phyloP scores from a whole-genome alignment of 2,329 filamentous ascomycete species.

The Ilyonectria sp. region DNA sequence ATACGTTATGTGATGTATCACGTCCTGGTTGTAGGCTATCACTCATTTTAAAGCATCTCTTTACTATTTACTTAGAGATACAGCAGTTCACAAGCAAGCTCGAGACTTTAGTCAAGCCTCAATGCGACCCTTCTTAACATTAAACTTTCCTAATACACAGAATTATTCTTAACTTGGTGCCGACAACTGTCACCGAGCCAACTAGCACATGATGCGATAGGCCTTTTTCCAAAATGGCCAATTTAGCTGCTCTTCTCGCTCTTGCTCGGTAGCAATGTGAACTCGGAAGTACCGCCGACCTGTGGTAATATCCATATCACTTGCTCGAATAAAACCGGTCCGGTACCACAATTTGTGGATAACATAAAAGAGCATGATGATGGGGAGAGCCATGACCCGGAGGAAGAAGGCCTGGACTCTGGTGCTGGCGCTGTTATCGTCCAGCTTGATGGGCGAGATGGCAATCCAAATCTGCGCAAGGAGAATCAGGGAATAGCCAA shows the following conservation, averaged over 20 bases:
- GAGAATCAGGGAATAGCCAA: conserved; percentile 83
- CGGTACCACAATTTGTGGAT: conserved; percentile 81
- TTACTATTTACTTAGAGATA: too few species aligned
- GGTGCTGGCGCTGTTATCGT: conserved; percentile 43
- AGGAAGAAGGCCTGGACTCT: conserved; percentile 77
- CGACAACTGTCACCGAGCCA: neutral
- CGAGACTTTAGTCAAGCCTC: too few species aligned
- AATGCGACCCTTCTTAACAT: too few species aligned
- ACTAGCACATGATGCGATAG: conserved; percentile 69
- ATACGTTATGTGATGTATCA: too few species aligned
- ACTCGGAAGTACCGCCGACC: conserved; percentile 88
- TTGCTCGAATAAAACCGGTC: conserved; percentile 75
- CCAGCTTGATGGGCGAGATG: conserved; percentile 74
- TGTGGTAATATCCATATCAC: conserved; percentile 89
- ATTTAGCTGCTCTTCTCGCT: conserved; percentile 77
- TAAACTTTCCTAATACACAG: too few species aligned
- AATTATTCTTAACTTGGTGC: neutral
- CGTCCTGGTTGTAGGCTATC: too few species aligned
- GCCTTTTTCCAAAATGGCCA: conserved; percentile 84
- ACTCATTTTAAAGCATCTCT: too few species aligned
- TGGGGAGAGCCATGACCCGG: conserved; percentile 77
- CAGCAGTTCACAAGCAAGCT: too few species aligned
- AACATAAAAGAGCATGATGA: conserved; percentile 77
- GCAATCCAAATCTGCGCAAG: conserved; percentile 90
- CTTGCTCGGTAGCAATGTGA: conserved; percentile 76